These are phyloP conservation scores for Dictyostelium discoideum DNA, from an alignment of 78 protist species.

Conservation along the genomic window DNA sequence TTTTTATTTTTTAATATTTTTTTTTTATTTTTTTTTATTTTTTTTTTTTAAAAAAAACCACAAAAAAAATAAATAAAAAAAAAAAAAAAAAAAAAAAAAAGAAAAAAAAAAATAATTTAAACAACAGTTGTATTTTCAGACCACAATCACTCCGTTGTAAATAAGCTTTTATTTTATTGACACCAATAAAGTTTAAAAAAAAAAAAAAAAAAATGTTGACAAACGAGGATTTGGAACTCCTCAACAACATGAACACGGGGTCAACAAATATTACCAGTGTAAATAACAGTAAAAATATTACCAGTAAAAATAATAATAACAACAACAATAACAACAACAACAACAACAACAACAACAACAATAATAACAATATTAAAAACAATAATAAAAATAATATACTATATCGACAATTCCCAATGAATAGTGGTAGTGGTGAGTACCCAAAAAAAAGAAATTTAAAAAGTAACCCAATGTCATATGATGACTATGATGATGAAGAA, in stretches of 20 bases:
- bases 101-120: no score
- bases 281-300: neutral
- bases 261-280: neutral
- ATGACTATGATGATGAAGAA: neutral
- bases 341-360: neutral
- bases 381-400: neutral
- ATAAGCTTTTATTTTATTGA: neutral
- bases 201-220: neutral
- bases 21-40: no score
- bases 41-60: no score
- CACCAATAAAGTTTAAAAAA: neutral
- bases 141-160: neutral
- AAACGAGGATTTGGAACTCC: neutral
- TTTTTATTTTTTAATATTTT: no score
- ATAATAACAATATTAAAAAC: neutral
- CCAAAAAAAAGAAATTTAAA: neutral
- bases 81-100: no score
- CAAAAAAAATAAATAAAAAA: no score
- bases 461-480: neutral
- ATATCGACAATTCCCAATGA: neutral
- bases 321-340: neutral
- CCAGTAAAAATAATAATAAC: neutral
- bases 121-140: neutral
- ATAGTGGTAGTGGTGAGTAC: neutral
- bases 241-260: neutral